Conservation (phyloP, 495 filamentous ascomycete genomes). For the Penicillium steckii region DNA sequence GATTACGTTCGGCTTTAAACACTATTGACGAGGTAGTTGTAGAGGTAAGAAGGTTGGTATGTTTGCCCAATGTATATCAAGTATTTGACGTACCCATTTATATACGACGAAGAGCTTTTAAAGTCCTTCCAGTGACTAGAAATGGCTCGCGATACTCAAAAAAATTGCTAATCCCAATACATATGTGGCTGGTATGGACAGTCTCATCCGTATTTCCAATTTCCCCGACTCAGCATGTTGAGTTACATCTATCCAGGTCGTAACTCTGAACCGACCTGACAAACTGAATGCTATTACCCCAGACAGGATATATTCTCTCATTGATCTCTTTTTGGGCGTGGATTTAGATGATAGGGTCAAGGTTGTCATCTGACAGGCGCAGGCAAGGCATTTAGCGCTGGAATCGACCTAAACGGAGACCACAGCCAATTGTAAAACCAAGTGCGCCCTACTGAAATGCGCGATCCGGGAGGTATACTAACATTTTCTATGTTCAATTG, state of each 20-base stretch:
- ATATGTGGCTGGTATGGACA: not conserved
- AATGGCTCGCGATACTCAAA: not conserved
- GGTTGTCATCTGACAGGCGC: conserved; percentile 50
- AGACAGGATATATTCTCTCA: not conserved
- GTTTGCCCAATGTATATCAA: too few species aligned
- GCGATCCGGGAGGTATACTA: conserved; percentile 22
- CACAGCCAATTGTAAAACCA: conserved; percentile 16
- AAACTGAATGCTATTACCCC: not conserved
- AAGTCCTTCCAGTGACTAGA: too few species aligned
- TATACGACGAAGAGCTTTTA: too few species aligned
- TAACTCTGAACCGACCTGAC: not conserved
- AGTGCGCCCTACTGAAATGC: conserved; percentile 4
- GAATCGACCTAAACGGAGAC: conserved; percentile 51
- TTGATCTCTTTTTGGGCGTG: not conserved
- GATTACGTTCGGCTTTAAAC: too few species aligned
- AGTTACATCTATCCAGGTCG: not conserved
- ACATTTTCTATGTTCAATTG: conserved; percentile 55
- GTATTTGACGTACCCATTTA: too few species aligned
- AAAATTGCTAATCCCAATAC: not conserved
- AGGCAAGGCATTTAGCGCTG: conserved; percentile 56
- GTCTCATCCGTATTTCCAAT: not conserved
- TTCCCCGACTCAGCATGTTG: not conserved
- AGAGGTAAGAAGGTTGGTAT: too few species aligned
- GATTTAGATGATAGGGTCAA: conserved; percentile 48
- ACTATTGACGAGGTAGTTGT: too few species aligned